phyloP scores from a whole-genome alignment of 176 grass and related monocot genomes.

The Musa beccarii region DNA sequence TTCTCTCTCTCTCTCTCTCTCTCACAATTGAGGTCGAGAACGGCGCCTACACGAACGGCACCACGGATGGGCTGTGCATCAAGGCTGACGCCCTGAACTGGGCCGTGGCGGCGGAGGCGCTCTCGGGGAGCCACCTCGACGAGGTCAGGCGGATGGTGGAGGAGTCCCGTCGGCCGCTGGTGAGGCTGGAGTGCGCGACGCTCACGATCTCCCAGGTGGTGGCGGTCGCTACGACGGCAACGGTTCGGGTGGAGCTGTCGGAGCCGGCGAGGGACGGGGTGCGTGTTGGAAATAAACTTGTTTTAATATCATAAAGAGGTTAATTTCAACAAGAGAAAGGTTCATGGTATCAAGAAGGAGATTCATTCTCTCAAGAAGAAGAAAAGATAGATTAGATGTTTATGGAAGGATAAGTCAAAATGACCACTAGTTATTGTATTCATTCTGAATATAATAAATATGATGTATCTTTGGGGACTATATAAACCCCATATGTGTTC shows the following conservation, averaged over 20 bases:
- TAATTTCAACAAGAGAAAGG: too few relatives aligned
- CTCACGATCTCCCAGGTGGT: slow-evolving; percentile 9
- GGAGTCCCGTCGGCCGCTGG: neutral
- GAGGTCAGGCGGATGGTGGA: slow-evolving; percentile 10
- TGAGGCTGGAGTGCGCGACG: neutral
- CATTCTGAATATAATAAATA: too few relatives aligned
- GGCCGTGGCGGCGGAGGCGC: neutral
- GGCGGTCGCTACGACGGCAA: neutral
- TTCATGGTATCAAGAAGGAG: too few relatives aligned
- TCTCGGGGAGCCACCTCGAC: slow-evolving; percentile 3
- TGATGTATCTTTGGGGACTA: too few relatives aligned
- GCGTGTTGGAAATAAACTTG: too few relatives aligned
- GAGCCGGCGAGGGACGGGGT: slow-evolving; percentile 55
- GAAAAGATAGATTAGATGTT: too few relatives aligned
- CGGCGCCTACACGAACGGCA: neutral
- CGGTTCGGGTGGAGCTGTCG: slow-evolving; percentile 50
- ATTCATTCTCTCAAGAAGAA: too few relatives aligned
- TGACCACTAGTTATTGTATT: too few relatives aligned
- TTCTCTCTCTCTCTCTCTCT: neutral
- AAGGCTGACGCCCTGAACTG: slow-evolving; percentile 3
- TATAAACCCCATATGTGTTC: too few relatives aligned
- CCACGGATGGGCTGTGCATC: neutral
- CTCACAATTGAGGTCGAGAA: neutral
- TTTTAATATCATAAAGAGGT: too few relatives aligned
- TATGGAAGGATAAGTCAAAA: too few relatives aligned